These are phyloP conservation scores for Amniculicola lignicola DNA, from an alignment of 495 filamentous ascomycete genomes.

Conservation along the genomic window DNA sequence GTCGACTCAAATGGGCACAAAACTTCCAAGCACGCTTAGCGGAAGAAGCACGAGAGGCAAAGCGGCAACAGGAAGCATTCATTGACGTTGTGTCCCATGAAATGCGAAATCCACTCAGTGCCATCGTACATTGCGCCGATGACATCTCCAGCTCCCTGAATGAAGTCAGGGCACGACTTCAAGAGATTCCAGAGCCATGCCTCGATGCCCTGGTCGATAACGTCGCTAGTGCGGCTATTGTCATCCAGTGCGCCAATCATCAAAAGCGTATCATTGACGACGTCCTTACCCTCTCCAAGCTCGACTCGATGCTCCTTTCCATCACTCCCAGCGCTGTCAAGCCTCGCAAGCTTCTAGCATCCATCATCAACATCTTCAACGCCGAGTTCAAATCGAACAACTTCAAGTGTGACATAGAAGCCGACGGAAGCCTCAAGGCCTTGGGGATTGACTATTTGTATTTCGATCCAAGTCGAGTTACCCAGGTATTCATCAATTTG, in stretches of 20 bases:
- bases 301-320: constrained; percentile 38
- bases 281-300: constrained; percentile 38
- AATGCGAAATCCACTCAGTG: constrained; percentile 41
- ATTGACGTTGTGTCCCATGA: constrained; percentile 35
- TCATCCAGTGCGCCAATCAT: constrained; percentile 38
- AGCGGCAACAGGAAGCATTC: constrained; percentile 35
- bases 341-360: constrained; percentile 26
- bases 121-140: constrained; percentile 40
- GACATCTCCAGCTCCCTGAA: constrained; percentile 29
- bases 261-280: constrained; percentile 42
- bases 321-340: constrained; percentile 31
- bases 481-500: constrained; percentile 42
- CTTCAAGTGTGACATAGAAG: constrained; percentile 19
- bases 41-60: constrained; percentile 35
- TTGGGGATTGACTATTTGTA: constrained; percentile 35
- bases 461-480: constrained; percentile 34
- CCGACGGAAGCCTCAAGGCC: constrained; percentile 30
- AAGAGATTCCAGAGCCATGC: constrained; percentile 18
- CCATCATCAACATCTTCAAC: constrained; percentile 36
- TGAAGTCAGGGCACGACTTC: not conserved
- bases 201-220: constrained; percentile 26
- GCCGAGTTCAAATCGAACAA: constrained; percentile 36
- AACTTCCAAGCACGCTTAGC: constrained; percentile 34
- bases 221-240: constrained; percentile 32
- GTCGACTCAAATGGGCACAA: constrained; percentile 35